phyloP scores from a whole-genome alignment of 306 rosid genomes.

The Quercus suber region DNA sequence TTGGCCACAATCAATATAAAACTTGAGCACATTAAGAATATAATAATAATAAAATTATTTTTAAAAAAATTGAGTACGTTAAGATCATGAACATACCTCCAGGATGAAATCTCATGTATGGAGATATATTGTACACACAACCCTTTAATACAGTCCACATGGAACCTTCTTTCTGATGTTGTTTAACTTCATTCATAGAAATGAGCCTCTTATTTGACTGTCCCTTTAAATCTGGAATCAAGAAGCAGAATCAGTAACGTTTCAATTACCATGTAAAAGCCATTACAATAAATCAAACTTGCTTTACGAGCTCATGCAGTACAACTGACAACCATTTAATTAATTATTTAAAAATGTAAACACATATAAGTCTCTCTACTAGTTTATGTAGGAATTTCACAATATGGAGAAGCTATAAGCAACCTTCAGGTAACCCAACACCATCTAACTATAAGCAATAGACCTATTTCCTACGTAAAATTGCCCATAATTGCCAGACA shows the following conservation, averaged over 20 bases:
- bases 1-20: conserved; percentile 5
- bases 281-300: background rate
- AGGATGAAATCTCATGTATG: conserved; percentile 94
- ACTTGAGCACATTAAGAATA: background rate
- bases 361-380: background rate
- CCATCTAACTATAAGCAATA: background rate
- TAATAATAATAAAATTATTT: too few relatives aligned
- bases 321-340: background rate
- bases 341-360: background rate
- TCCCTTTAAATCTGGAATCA: conserved; percentile 70
- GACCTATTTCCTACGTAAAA: background rate
- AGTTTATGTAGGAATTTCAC: background rate
- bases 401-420: background rate
- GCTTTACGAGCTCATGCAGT: background rate
- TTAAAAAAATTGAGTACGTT: background rate
- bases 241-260: conserved; percentile 11
- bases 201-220: conserved; percentile 84
- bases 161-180: conserved; percentile 67
- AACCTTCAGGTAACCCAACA: background rate
- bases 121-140: conserved; percentile 79
- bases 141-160: conserved; percentile 99
- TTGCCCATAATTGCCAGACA: background rate
- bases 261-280: conserved; percentile 2
- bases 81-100: conserved; percentile 60
- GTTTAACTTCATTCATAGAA: conserved; percentile 77